Base-by-base conservation (phyloP, 2,329 filamentous ascomycete species). In the Penicillium concentricum region DNA sequence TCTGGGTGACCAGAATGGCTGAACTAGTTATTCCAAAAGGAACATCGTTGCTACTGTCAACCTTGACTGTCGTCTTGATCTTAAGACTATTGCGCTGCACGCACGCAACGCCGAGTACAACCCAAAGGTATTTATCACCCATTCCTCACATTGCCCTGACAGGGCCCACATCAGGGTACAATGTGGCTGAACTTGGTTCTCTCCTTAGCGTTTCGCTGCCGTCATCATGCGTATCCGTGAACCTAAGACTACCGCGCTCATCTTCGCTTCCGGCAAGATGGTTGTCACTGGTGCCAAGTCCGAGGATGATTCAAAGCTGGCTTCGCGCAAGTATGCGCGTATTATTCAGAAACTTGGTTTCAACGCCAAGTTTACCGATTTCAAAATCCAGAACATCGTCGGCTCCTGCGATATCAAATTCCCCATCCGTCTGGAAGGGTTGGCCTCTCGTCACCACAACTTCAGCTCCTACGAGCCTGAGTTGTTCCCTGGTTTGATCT, bases 271-370 rank as follows among this genome's bases (percentile, higher is more conserved):
- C 1, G 94, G 94, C 78, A 99, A 99, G 85, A 97, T 99, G 94
- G 94, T 97, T 45, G 94, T 97, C 16, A 97, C 94, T 53, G 93
- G 93, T 80, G 93, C 93, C 62, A 97, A 97, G 79, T 96, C 91
- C 1, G 94, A 97, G 74, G 94, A 97, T 75, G 94, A 97, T 74
- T 96, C 91, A 59, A 97, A 97, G 81, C 87, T 99, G 71, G 94
- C 94, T 9, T 94, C 90, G 58, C 88, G 93, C 79, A 99, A 99
- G 79, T 97, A 97, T 74, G 94, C 94, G 51, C 92, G 94, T 71
- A 97, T 99, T 77, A 97, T 99, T 69, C 94, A 99, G 84, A 99
- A 99, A 82, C 90, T 99, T 59, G 94, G 94, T 61, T 99, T 99
- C 84, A 96, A 97, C 68, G 93, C 94, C 70, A 97, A 97, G 85